These are phyloP conservation scores for Blastosporella zonata DNA, from an alignment of 1,284 basidiomycete genomes.

Conservation along the genomic window DNA sequence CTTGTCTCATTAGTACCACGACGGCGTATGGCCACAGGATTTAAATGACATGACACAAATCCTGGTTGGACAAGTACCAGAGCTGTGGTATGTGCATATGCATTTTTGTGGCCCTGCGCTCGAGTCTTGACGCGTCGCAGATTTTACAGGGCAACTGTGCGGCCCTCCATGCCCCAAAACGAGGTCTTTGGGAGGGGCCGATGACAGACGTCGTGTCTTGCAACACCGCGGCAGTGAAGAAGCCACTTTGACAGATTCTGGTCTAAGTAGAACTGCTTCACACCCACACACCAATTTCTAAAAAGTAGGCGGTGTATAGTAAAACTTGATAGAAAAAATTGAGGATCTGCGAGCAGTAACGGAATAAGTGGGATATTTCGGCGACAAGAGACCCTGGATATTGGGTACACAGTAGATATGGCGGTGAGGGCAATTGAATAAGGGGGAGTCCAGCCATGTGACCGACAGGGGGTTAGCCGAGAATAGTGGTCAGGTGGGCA, in stretches of 20 bases:
- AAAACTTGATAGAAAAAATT: not conserved
- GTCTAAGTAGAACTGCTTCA: not conserved
- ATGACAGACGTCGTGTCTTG: slow-evolving; percentile 1
- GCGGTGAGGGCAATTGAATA: slow-evolving; percentile 3
- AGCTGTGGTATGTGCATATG: no score
- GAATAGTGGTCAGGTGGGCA: slow-evolving; percentile 25
- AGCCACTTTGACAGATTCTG: slow-evolving; percentile 6
- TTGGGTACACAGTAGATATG: not conserved
- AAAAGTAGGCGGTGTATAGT: not conserved
- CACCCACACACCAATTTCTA: not conserved
- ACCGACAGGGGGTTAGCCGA: slow-evolving; percentile 23
- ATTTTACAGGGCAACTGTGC: not conserved
- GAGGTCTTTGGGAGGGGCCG: slow-evolving; percentile 4
- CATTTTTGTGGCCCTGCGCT: no score
- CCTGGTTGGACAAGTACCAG: no score
- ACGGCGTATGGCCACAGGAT: no score
- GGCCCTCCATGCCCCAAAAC: not conserved
- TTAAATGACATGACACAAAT: no score
- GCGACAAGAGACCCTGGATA: not conserved
- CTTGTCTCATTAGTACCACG: no score
- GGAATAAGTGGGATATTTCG: not conserved
- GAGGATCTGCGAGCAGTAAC: not conserved
- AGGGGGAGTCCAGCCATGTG: slow-evolving; percentile 21
- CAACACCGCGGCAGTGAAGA: not conserved
- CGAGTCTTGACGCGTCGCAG: no score